A percentile compares a stretch with the other conserved stretches of the same genome.
These are phyloP conservation scores for Penicillium crystallinum DNA, from an alignment of 495 filamentous ascomycete species.

Conservation along the genomic window DNA sequence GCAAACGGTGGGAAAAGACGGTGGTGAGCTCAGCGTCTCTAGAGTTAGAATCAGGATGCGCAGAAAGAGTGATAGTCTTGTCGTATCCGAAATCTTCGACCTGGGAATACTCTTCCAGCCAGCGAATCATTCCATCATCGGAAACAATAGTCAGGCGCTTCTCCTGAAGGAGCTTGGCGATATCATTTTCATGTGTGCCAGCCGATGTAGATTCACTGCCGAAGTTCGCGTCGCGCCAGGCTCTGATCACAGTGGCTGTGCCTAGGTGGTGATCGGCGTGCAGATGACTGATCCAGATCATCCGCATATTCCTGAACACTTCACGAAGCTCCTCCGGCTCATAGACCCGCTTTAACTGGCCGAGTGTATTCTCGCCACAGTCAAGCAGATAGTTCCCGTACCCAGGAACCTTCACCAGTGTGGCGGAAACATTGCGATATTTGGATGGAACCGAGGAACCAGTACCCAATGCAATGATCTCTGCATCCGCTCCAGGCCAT, in stretches of 20 bases:
- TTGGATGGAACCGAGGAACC: conserved; percentile 85
- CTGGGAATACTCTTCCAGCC: conserved; percentile 68
- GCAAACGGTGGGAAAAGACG: conserved; percentile 28
- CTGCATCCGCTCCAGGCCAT: conserved; percentile 65
- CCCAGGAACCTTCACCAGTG: conserved; percentile 76
- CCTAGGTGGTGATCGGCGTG: conserved; percentile 97
- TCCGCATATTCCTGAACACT: conserved; percentile 69
- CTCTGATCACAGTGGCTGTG: conserved; percentile 67
- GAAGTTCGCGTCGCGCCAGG: conserved; percentile 59
- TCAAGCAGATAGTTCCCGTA: conserved; percentile 83
- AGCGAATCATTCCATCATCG: conserved; percentile 59
- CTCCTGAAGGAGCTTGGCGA: conserved; percentile 35
- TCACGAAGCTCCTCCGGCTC: conserved; percentile 55
- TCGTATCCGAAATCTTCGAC: conserved; percentile 75
- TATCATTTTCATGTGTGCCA: conserved; percentile 23
- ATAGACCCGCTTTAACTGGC: conserved; percentile 78
- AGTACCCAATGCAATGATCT: conserved; percentile 83
- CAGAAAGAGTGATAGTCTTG: conserved; percentile 47
- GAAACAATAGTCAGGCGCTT: conserved; percentile 57
- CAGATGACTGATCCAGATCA: conserved; percentile 90
- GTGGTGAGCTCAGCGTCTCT: conserved; percentile 18
- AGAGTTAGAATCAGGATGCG: conserved; percentile 14
- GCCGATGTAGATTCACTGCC: conserved; percentile 21
- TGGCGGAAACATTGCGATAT: conserved; percentile 91
- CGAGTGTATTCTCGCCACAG: conserved; percentile 87